Conservation (phyloP, 805 yeast genomes). For the Pichia exigua region DNA sequence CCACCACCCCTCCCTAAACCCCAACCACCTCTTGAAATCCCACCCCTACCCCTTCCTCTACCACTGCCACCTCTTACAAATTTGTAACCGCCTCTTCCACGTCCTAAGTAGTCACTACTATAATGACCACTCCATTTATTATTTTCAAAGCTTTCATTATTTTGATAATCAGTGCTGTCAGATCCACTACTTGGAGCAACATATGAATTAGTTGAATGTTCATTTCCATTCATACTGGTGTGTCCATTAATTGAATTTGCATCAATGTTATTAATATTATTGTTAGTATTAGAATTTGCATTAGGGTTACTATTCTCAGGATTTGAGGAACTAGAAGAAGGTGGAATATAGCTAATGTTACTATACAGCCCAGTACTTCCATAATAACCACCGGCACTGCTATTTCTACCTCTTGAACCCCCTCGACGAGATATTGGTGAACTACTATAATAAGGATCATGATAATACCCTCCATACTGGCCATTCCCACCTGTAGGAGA, state of each 20-base stretch:
- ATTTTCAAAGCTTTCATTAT: neutral
- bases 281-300: neutral
- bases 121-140: neutral
- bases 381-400: neutral
- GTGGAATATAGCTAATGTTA: neutral
- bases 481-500: neutral
- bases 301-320: neutral
- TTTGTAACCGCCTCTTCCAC: neutral
- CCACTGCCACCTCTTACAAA: neutral
- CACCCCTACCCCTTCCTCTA: neutral
- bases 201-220: neutral
- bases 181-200: neutral
- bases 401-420: neutral
- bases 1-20: neutral
- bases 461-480: conserved; percentile 3
- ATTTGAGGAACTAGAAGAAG: neutral
- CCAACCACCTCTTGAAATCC: neutral
- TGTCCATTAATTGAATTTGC: neutral
- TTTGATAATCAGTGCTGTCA: neutral
- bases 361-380: neutral
- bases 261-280: neutral
- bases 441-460: conserved; percentile 3
- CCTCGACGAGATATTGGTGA: neutral
- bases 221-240: neutral
- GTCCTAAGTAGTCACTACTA: neutral